Evolutionary conservation across 768 basidiomycete species (phyloP).

Genomic region (Suillus clintonianus): DNA sequence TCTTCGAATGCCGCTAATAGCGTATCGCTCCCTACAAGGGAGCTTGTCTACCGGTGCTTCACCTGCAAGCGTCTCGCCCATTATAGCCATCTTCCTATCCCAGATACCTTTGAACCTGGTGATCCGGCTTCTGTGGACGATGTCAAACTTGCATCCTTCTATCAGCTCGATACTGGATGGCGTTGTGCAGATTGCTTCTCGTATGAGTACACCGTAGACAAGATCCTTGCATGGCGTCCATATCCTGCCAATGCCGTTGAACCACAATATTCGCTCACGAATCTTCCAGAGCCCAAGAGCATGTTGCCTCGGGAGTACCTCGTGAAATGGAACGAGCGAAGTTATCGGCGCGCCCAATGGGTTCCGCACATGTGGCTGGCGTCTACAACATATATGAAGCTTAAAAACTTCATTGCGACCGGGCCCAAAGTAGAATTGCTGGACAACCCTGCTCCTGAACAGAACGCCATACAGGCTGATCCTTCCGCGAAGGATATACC

Average conservation of each 20-base stretch:
- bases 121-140: slow-evolving; percentile 23
- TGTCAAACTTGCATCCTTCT: slow-evolving; percentile 57
- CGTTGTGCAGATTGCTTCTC: slow-evolving; percentile 78
- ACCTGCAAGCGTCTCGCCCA: slow-evolving; percentile 84
- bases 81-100: slow-evolving; percentile 69
- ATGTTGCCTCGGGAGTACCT: slow-evolving; percentile 87
- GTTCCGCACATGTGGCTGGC: slow-evolving; percentile 92
- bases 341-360: slow-evolving; percentile 83
- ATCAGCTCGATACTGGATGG: slow-evolving; percentile 60
- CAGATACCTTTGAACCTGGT: slow-evolving; percentile 37
- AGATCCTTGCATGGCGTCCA: slow-evolving; percentile 91
- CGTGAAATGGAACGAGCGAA: slow-evolving; percentile 82
- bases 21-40: slow-evolving; percentile 24
- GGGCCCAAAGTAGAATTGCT: slow-evolving; percentile 74
- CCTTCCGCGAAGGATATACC: slow-evolving; percentile 16
- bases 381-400: slow-evolving; percentile 60
- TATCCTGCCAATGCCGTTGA: slow-evolving; percentile 69
- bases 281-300: slow-evolving; percentile 53
- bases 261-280: slow-evolving; percentile 38
- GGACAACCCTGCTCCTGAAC: slow-evolving; percentile 40
- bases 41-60: slow-evolving; percentile 79
- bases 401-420: slow-evolving; percentile 74
- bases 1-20: slow-evolving; percentile 15
- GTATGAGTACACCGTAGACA: slow-evolving; percentile 70
- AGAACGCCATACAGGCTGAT: slow-evolving; percentile 29